Percentiles rank a stretch among this genome's conserved stretches.
phyloP scores from a whole-genome alignment of 495 filamentous ascomycete genomes.

The Aspergillus haitiensis region DNA sequence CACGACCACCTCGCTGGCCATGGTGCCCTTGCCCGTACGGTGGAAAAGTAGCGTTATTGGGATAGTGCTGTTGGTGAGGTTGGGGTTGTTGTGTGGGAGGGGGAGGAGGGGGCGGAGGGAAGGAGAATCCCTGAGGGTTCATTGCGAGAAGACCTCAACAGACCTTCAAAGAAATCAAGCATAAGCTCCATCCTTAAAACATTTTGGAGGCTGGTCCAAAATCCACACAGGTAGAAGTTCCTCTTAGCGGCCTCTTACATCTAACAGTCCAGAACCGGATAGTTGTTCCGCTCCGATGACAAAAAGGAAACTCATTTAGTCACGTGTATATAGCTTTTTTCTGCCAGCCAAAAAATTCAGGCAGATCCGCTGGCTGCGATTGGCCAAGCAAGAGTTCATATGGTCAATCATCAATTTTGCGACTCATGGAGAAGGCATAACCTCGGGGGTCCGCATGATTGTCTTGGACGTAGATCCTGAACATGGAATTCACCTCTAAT shows the following conservation, averaged over 20 bases:
- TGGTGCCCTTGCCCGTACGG: conserved; percentile 33
- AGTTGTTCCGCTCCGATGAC: conserved; percentile 29
- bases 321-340: conserved; percentile 17
- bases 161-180: conserved; percentile 27
- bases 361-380: conserved; percentile 23
- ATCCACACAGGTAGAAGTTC: conserved; percentile 9
- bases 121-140: conserved; percentile 51
- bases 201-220: conserved; percentile 17
- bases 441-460: conserved; percentile 1
- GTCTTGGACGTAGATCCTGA: conserved; percentile 19
- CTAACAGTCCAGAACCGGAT: conserved; percentile 11
- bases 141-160: conserved; percentile 34
- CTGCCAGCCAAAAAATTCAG: conserved; percentile 22
- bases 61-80: conserved; percentile 20
- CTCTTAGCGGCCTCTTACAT: conserved; percentile 8
- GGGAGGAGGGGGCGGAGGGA: conserved; percentile 53
- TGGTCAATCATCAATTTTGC: conserved; percentile 2
- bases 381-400: conserved; percentile 18
- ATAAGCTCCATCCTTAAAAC: conserved; percentile 28
- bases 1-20: conserved; percentile 38
- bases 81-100: conserved; percentile 35
- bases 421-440: conserved; percentile 19
- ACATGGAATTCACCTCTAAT: conserved; percentile 18
- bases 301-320: conserved; percentile 13
- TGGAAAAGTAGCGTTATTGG: conserved; percentile 27